Conservation (phyloP, 2,329 filamentous ascomycete species). For the Cytospora paraplurivora region DNA sequence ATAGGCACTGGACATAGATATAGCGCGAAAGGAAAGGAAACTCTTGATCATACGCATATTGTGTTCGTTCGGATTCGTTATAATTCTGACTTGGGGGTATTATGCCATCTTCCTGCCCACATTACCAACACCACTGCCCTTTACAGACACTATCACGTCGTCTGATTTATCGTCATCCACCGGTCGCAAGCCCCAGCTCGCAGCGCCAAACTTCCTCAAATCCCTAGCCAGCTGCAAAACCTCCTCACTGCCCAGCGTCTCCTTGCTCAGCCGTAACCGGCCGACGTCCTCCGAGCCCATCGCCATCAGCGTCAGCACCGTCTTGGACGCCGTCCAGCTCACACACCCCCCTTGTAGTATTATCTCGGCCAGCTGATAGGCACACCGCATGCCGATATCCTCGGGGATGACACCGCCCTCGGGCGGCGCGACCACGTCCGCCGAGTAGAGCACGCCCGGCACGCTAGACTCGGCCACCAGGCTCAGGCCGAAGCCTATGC, state of each 20-base stretch:
- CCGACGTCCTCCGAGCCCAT: conserved; percentile 98
- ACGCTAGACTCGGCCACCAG: conserved; percentile 91
- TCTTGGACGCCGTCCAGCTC: conserved; percentile 68
- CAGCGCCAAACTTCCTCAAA: conserved; percentile 83
- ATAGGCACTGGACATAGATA: conserved; percentile 17
- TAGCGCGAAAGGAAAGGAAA: conserved; percentile 12
- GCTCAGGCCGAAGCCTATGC: conserved; percentile 88
- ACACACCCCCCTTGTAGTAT: conserved; percentile 84
- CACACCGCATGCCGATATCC: conserved; percentile 85
- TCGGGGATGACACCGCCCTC: conserved; percentile 83
- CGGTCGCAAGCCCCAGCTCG: conserved; percentile 86
- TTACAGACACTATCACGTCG: conserved; percentile 86
- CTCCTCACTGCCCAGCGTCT: conserved; percentile 80
- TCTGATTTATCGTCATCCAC: conserved; percentile 65
- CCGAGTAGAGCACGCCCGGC: conserved; percentile 78
- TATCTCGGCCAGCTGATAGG: conserved; percentile 83
- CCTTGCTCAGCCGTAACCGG: conserved; percentile 76
- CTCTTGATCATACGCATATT: conserved; percentile 37
- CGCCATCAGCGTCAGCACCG: conserved; percentile 86
- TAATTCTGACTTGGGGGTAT: conserved; percentile 27
- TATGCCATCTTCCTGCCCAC: conserved; percentile 84
- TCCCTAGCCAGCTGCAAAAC: conserved; percentile 81
- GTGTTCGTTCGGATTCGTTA: conserved; percentile 25
- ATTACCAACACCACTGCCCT: conserved; percentile 91
- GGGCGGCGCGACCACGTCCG: conserved; percentile 76